Conservation (phyloP, 2,329 filamentous ascomycete genomes). For the Verruconis gallopava region DNA sequence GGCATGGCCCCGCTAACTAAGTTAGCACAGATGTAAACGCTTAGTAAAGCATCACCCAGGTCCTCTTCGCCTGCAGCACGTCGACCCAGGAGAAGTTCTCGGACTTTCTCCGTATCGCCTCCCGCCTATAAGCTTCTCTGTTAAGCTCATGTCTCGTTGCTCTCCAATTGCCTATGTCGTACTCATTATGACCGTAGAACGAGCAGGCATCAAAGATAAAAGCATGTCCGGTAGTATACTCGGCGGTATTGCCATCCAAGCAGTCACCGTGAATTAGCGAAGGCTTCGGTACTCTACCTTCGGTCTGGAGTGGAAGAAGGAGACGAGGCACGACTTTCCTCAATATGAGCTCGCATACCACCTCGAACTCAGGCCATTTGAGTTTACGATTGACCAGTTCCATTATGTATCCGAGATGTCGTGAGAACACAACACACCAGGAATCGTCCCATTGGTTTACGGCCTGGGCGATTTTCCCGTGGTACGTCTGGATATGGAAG, state of each 20-base stretch:
- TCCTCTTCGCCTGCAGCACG: no score
- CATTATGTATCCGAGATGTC: background rate
- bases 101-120: no score
- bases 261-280: constrained; percentile 28
- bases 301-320: constrained; percentile 16
- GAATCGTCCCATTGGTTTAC: background rate
- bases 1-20: no score
- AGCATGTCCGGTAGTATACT: constrained; percentile 18
- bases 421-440: background rate
- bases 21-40: no score
- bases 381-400: constrained; percentile 18
- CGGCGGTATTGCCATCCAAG: constrained; percentile 29
- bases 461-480: background rate
- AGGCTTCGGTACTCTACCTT: constrained; percentile 18
- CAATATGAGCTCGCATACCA: background rate
- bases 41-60: no score
- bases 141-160: background rate
- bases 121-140: background rate
- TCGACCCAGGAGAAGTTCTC: no score
- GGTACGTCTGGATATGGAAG: background rate
- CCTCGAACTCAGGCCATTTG: constrained; percentile 19
- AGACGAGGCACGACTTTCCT: constrained; percentile 22
- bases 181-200: constrained; percentile 31
- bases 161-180: constrained; percentile 7
- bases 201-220: constrained; percentile 27